Base-by-base conservation (phyloP, 2,329 filamentous ascomycete genomes). In the Rutstroemia sp. region DNA sequence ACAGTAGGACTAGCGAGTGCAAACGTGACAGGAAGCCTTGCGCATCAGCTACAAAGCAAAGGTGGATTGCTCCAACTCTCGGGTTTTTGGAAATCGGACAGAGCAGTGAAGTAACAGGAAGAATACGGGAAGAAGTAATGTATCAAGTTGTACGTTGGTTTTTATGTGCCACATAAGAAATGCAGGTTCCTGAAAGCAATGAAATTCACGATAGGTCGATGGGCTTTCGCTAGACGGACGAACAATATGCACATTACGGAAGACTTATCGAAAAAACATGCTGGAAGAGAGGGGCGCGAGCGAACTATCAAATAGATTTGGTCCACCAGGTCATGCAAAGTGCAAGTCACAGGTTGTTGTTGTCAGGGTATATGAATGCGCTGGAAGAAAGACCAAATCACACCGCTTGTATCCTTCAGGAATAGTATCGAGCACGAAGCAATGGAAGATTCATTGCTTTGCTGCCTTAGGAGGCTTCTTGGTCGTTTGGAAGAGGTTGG, bases 321-420 rank as follows among this genome's bases (percentile, higher is more conserved):
- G 23, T 30, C 42, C 27, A 54, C 51, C 17, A 12, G 37, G 23
- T 27, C 51, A 54, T 48, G 27, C 23, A 48, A 48, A 41, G 19
- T 19, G 21, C 30, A 27, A 48, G 51, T 54, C 51, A 39, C 51
- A 23, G 39, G 44, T 42, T 39, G 34, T 42, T 39, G 34, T 23
- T 41, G 34, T 48, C 30, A 48, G 21, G 44, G 27, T 8, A 34
- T 27, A 27, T 57, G 42, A 30, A 50, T 50, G 47, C 51, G 53
- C 37, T 44, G 53, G 46, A 51, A 25, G 17, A 46, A 41, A 8
- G 9, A 51, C n/a, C n/a, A 39, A 41, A 54, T 41, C 51, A 54
- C 44, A 54, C 51, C 51, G 41, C 51, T 48, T 17, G 30, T 34
- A 42, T 19, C 39, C 2, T 19, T 42, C 39, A 42, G 17, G 39